A percentile compares a stretch with the other conserved stretches of the same genome.
phyloP scores from a whole-genome alignment of 2,329 filamentous ascomycete species.

The Penicillium capsulatum region DNA sequence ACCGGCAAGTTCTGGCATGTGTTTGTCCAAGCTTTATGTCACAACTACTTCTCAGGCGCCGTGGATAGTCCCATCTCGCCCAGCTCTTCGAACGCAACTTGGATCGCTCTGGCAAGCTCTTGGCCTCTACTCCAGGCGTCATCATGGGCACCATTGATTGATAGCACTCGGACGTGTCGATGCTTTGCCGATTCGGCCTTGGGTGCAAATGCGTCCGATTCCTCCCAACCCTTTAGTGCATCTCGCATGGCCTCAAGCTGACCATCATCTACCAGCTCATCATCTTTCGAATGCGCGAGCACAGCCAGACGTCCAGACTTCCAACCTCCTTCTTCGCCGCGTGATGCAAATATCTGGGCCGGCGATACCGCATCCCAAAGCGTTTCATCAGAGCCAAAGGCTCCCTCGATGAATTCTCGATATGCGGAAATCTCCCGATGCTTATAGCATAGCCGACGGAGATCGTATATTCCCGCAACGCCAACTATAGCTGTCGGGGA shows the following conservation, averaged over 20 bases:
- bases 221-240: constrained; percentile 49
- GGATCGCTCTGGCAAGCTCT: constrained; percentile 39
- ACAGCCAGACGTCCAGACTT: constrained; percentile 34
- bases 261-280: constrained; percentile 38
- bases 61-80: constrained; percentile 21
- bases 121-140: constrained; percentile 41
- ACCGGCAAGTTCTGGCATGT: no score
- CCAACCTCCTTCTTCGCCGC: constrained; percentile 34
- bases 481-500: constrained; percentile 40
- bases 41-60: constrained; percentile 2
- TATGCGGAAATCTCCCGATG: constrained; percentile 34
- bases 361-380: constrained; percentile 42
- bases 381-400: constrained; percentile 39
- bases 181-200: constrained; percentile 23
- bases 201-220: constrained; percentile 4
- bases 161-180: constrained; percentile 38
- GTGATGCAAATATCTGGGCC: constrained; percentile 27
- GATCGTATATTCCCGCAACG: constrained; percentile 45
- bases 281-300: constrained; percentile 41
- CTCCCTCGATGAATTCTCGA: constrained; percentile 39
- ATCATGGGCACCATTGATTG: constrained; percentile 39
- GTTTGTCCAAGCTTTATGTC: background rate
- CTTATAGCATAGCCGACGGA: constrained; percentile 35
- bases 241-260: constrained; percentile 47
- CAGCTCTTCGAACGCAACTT: constrained; percentile 29